These are phyloP conservation scores for Spathaspora passalidarum DNA, from an alignment of 805 yeast species.

Conservation along the genomic window DNA sequence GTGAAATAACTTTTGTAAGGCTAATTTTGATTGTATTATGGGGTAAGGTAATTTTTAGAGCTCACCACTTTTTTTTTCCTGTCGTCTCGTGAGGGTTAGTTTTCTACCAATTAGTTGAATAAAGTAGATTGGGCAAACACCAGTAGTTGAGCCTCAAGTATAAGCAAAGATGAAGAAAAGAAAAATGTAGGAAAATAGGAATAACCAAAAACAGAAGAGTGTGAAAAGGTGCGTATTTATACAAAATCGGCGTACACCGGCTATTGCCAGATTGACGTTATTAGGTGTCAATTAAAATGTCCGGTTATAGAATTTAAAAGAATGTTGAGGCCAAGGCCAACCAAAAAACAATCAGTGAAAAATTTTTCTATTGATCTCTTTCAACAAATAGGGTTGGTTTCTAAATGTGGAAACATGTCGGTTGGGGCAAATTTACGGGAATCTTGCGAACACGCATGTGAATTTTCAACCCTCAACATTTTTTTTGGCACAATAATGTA, in stretches of 20 bases:
- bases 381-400: neutral
- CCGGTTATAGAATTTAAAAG: neutral
- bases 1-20: too few species aligned
- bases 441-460: neutral
- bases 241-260: neutral
- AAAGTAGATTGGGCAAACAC: neutral
- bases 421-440: neutral
- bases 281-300: neutral
- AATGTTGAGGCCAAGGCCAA: neutral
- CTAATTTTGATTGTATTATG: too few species aligned
- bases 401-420: neutral
- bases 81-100: neutral
- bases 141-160: neutral
- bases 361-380: neutral
- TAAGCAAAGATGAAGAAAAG: neutral
- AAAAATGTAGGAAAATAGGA: neutral
- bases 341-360: neutral
- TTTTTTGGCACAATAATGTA: neutral
- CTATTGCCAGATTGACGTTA: neutral
- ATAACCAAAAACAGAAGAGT: neutral
- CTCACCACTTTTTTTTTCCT: neutral
- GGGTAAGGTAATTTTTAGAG: too few species aligned
- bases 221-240: neutral
- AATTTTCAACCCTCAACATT: neutral
- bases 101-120: neutral